A percentile compares a stretch with the other conserved stretches of the same genome.
Evolutionary conservation across 768 basidiomycete species (phyloP).

Genomic region (Suillus spraguei): DNA sequence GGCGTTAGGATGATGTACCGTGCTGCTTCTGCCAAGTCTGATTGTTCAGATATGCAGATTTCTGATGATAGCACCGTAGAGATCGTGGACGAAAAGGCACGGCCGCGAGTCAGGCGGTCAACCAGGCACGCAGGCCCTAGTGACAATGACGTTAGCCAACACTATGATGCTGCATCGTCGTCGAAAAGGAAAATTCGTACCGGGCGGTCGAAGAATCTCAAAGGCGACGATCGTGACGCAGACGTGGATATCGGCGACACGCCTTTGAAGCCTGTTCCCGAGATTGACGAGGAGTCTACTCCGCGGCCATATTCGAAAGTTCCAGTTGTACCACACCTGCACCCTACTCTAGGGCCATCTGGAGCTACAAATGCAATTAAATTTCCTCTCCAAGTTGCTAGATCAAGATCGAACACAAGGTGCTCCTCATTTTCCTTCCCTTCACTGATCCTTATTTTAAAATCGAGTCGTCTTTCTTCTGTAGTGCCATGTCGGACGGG

Average conservation of each 20-base stretch:
- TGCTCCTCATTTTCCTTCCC: slow-evolving; percentile 12
- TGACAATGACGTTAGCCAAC: background rate
- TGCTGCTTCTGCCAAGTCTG: background rate
- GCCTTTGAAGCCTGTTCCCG: slow-evolving; percentile 7
- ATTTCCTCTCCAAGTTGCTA: slow-evolving; percentile 24
- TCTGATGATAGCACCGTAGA: slow-evolving; percentile 2
- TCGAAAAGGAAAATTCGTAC: background rate
- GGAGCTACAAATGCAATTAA: background rate
- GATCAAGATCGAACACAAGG: slow-evolving; percentile 18
- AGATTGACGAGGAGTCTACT: slow-evolving; percentile 23
- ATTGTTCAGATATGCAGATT: background rate
- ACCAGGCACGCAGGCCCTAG: background rate
- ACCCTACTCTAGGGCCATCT: background rate
- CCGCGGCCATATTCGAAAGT: slow-evolving; percentile 24
- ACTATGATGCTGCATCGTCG: background rate
- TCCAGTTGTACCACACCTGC: background rate
- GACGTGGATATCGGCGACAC: background rate
- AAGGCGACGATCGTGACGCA: background rate
- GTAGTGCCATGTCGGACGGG: slow-evolving; percentile 8
- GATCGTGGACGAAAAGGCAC: background rate
- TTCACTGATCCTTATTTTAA: background rate
- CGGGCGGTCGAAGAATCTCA: background rate
- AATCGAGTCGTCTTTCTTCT: background rate
- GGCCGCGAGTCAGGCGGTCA: background rate
- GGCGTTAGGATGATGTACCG: background rate